Evolutionary conservation across 495 filamentous ascomycete species (phyloP).

Genomic region (Aspergillus baeticus): DNA sequence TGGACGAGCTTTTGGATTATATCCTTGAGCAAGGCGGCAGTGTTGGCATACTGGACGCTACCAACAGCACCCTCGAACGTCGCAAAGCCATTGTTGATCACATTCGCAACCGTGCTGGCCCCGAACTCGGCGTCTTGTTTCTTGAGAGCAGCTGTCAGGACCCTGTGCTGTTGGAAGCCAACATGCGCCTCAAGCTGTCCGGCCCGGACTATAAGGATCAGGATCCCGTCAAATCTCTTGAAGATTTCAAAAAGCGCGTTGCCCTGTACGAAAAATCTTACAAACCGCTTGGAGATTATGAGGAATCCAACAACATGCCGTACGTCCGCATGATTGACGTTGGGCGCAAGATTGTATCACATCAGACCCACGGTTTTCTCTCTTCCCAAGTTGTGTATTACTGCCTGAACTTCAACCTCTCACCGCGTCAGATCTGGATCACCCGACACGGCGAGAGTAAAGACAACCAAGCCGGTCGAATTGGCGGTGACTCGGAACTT

Average conservation of each 20-base stretch:
- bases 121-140: constrained; percentile 84
- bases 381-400: constrained; percentile 89
- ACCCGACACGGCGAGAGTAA: constrained; percentile 85
- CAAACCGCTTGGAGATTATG: constrained; percentile 84
- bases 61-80: constrained; percentile 88
- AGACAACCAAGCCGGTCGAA: constrained; percentile 77
- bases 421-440: constrained; percentile 96
- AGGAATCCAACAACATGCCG: constrained; percentile 83
- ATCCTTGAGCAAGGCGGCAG: constrained; percentile 78
- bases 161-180: constrained; percentile 77
- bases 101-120: constrained; percentile 79
- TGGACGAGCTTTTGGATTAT: constrained; percentile 89
- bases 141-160: constrained; percentile 93
- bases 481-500: constrained; percentile 82
- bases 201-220: constrained; percentile 95
- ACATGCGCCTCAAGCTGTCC: constrained; percentile 97
- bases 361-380: constrained; percentile 87
- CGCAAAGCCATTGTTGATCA: constrained; percentile 79
- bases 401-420: constrained; percentile 91
- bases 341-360: constrained; percentile 86
- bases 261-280: constrained; percentile 91
- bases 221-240: constrained; percentile 77
- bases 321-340: constrained; percentile 98
- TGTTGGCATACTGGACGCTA: constrained; percentile 97
- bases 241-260: constrained; percentile 93